A percentile compares a stretch with the other conserved stretches of the same genome.
These are phyloP conservation scores for Fennellomyces sp. DNA, from an alignment of 371 early-diverging fungal genomes.

Conservation along the genomic window DNA sequence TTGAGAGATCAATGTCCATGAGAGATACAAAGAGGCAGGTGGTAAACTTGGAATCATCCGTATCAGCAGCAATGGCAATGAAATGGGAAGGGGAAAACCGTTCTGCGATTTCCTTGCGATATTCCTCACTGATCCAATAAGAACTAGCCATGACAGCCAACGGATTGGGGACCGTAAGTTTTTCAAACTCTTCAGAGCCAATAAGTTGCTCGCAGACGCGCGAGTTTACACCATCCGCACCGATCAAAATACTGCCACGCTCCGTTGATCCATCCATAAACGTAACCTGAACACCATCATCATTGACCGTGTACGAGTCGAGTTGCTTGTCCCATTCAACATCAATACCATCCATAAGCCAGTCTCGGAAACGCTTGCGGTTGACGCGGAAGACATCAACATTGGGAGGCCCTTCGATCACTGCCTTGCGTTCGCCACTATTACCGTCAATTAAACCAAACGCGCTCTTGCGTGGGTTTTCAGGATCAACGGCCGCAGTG, in stretches of 20 bases:
- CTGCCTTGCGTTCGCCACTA: neutral
- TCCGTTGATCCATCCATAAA: slow-evolving; percentile 32
- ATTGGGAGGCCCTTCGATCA: neutral
- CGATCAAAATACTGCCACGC: slow-evolving; percentile 21
- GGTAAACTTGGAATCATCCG: neutral
- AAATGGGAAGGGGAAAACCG: neutral
- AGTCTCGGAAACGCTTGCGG: slow-evolving; percentile 23
- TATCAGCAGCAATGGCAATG: neutral
- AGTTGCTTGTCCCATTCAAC: slow-evolving; percentile 25
- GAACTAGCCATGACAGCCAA: too few relatives aligned
- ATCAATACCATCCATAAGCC: slow-evolving; percentile 22
- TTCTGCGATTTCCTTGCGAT: neutral
- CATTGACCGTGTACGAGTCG: slow-evolving; percentile 3
- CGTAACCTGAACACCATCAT: slow-evolving; percentile 14
- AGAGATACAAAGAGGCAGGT: neutral
- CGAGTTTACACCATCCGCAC: slow-evolving; percentile 32
- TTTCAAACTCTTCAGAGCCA: slow-evolving; percentile 11
- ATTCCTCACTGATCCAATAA: neutral
- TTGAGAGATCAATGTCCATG: neutral
- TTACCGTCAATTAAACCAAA: slow-evolving; percentile 17
- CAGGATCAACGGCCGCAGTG: slow-evolving; percentile 17
- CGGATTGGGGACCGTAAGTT: slow-evolving; percentile 13
- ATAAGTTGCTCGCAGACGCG: slow-evolving; percentile 15
- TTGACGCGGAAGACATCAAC: slow-evolving; percentile 18
- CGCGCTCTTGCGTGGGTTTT: neutral